Conservation (phyloP, 2,329 filamentous ascomycete species). For the Lasiodiplodia citricola region DNA sequence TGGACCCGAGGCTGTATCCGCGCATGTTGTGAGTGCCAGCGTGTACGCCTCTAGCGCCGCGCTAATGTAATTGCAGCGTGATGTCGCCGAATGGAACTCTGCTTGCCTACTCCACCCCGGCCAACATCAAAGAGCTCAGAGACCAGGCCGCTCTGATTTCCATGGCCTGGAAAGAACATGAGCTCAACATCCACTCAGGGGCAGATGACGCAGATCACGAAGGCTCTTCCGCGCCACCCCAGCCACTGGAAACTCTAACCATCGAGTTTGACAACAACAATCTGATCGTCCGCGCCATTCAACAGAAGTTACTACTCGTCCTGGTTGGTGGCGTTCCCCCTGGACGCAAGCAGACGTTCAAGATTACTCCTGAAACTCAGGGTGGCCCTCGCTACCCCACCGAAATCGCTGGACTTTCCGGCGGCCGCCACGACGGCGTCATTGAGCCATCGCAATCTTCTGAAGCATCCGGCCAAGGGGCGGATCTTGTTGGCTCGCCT, state of each 20-base stretch:
- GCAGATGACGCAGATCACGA: constrained; percentile 14
- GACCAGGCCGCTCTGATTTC: constrained; percentile 56
- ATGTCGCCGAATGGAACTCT: constrained; percentile 59
- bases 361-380: constrained; percentile 50
- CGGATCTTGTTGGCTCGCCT: constrained; percentile 16
- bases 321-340: constrained; percentile 56
- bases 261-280: constrained; percentile 54
- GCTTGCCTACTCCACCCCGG: constrained; percentile 55
- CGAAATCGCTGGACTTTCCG: constrained; percentile 27
- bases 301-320: constrained; percentile 53
- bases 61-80: constrained; percentile 38
- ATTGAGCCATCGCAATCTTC: constrained; percentile 29
- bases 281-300: constrained; percentile 53
- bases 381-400: constrained; percentile 48
- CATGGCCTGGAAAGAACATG: constrained; percentile 56
- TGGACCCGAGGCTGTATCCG: constrained; percentile 49
- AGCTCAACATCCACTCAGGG: constrained; percentile 23
- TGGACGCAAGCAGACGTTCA: constrained; percentile 44
- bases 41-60: constrained; percentile 6
- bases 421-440: constrained; percentile 17
- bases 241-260: constrained; percentile 49
- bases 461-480: constrained; percentile 30
- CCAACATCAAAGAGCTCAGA: constrained; percentile 55
- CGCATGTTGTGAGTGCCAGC: constrained; percentile 46
- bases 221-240: constrained; percentile 22